Evolutionary conservation across 768 basidiomycete genomes (phyloP).

Genomic region (Mycena alexandri): DNA sequence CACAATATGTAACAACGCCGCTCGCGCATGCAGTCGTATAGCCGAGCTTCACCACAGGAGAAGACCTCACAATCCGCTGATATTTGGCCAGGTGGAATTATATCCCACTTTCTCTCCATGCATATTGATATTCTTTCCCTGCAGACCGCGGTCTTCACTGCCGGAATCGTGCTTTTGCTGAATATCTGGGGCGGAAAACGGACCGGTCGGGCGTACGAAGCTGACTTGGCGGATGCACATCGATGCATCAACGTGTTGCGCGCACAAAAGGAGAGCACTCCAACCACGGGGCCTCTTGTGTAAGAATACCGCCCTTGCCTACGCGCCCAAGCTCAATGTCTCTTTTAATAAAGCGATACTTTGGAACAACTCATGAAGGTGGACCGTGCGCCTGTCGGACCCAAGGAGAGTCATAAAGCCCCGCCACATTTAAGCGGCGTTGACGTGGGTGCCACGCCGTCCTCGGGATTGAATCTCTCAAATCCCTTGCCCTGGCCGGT

Average conservation of each 20-base stretch:
- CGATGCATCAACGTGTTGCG: neutral
- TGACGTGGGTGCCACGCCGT: neutral
- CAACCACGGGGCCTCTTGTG: neutral
- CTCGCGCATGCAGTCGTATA: conserved; percentile 69
- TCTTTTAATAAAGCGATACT: neutral
- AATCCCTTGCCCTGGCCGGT: neutral
- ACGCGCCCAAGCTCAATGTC: neutral
- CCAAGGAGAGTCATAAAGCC: neutral
- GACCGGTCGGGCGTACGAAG: neutral
- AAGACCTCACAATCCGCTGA: conserved; percentile 27
- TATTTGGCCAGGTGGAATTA: conserved; percentile 22
- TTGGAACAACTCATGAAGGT: neutral
- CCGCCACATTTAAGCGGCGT: neutral
- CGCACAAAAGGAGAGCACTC: neutral
- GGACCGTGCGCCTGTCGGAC: neutral
- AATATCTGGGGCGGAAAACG: neutral
- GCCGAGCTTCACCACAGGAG: conserved; percentile 58
- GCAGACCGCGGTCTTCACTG: conserved; percentile 24
- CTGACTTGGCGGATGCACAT: neutral
- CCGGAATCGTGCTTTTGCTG: neutral
- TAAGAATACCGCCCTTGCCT: neutral
- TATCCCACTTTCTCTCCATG: neutral
- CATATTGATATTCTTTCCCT: neutral
- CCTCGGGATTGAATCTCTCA: neutral
- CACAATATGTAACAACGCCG: conserved; percentile 75